These are phyloP conservation scores for Thyridium curvatum DNA, from an alignment of 2,329 filamentous ascomycete genomes.

Conservation along the genomic window DNA sequence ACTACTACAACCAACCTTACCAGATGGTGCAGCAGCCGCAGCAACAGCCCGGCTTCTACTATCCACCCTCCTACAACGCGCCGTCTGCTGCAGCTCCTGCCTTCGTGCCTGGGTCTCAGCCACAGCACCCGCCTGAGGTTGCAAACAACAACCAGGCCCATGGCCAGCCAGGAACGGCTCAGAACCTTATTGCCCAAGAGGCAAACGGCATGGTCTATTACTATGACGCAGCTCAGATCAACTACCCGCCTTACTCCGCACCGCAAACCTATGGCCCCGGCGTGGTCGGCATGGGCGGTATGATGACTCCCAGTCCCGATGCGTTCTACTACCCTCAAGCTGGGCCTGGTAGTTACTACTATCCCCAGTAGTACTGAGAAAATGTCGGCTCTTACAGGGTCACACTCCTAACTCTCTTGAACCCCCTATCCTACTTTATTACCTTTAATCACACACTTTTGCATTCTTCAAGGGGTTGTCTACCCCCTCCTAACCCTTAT, in stretches of 20 bases:
- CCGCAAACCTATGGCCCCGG: slow-evolving; percentile 48
- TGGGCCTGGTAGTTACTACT: slow-evolving; percentile 52
- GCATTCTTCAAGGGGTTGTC: no score
- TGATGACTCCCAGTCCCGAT: slow-evolving; percentile 66
- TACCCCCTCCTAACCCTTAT: no score
- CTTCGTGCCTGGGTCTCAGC: slow-evolving; percentile 51
- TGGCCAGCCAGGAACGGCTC: slow-evolving; percentile 47
- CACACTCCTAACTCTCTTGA: slow-evolving; percentile 12
- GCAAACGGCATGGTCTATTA: slow-evolving; percentile 96
- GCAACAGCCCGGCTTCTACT: slow-evolving; percentile 21
- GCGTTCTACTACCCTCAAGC: slow-evolving; percentile 65
- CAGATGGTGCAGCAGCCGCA: slow-evolving; percentile 3
- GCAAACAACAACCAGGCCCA: slow-evolving; percentile 20
- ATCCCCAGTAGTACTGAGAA: slow-evolving; percentile 43
- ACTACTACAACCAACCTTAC: slow-evolving; percentile 42
- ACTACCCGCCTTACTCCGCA: slow-evolving; percentile 41
- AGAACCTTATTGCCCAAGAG: slow-evolving; percentile 69
- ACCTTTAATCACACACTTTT: slow-evolving; percentile 21
- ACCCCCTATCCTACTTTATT: slow-evolving; percentile 5
- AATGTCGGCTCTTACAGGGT: slow-evolving; percentile 3
- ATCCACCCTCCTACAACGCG: slow-evolving; percentile 15
- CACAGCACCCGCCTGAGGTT: slow-evolving; percentile 32
- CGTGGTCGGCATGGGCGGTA: slow-evolving; percentile 63
- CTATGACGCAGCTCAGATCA: slow-evolving; percentile 71
- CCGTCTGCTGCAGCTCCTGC: slow-evolving; percentile 39